Evolutionary conservation across 148 eudicot species (phyloP).

Genomic region (Chenopodium album): DNA sequence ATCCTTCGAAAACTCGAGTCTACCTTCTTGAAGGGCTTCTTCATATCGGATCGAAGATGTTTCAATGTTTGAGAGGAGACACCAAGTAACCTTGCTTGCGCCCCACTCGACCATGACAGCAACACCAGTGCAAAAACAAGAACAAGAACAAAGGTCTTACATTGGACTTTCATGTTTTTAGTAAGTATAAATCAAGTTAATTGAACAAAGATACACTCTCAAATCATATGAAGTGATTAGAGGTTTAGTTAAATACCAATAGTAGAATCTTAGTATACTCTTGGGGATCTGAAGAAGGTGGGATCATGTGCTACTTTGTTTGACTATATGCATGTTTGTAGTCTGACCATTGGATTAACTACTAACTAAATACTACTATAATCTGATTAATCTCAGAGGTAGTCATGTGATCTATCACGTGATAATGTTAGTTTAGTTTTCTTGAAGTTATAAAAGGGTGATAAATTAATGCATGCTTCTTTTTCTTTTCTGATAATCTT

Average conservation of each 20-base stretch:
- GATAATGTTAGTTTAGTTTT: conserved; percentile 36
- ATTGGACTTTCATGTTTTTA: conserved; percentile 29
- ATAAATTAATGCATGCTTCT: conserved; percentile 20
- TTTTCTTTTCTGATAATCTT: conserved; percentile 19
- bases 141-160: conserved; percentile 28
- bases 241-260: neutral
- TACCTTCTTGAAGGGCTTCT: conserved; percentile 45
- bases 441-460: conserved; percentile 17
- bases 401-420: conserved; percentile 61
- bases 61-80: conserved; percentile 41
- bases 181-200: neutral
- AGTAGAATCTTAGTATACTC: neutral
- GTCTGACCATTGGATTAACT: conserved; percentile 24
- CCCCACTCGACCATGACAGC: conserved; percentile 26
- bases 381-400: conserved; percentile 25
- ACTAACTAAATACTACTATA: neutral
- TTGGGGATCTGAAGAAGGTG: conserved; percentile 42
- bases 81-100: conserved; percentile 32
- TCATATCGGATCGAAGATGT: conserved; percentile 33
- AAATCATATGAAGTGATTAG: neutral
- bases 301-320: conserved; percentile 62
- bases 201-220: neutral
- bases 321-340: conserved; percentile 29
- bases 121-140: conserved; percentile 41
- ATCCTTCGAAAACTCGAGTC: conserved; percentile 47